Evolutionary conservation across 371 early-diverging fungal species (phyloP).

Genomic region (Basidiobolus meristosporus): DNA sequence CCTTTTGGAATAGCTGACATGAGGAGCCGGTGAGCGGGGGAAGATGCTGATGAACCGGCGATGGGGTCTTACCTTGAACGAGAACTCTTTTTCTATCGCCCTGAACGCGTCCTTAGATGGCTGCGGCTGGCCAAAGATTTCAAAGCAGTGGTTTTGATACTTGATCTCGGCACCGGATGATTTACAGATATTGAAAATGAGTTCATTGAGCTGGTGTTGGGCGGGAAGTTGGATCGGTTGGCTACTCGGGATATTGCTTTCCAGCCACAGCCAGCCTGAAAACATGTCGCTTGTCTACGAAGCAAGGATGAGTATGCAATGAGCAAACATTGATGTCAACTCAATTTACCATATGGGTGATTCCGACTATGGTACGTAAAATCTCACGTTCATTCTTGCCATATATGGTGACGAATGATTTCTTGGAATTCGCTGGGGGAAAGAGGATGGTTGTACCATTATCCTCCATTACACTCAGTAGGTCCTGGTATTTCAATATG

Average conservation of each 20-base stretch:
- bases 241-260: conserved; percentile 1
- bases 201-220: conserved; percentile 10
- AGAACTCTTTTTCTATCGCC: too few relatives aligned
- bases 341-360: conserved; percentile 42
- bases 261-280: neutral
- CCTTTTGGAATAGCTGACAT: conserved; percentile 6
- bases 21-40: conserved; percentile 7
- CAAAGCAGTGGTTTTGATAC: conserved; percentile 13
- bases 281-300: neutral
- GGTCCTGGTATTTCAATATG: conserved; percentile 26
- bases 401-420: conserved; percentile 24
- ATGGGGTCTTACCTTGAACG: too few relatives aligned
- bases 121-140: conserved; percentile 9
- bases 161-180: conserved; percentile 30
- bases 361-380: conserved; percentile 41
- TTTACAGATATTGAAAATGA: conserved; percentile 23
- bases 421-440: conserved; percentile 35
- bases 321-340: neutral
- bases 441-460: conserved; percentile 40
- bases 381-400: conserved; percentile 51
- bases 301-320: neutral
- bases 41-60: conserved; percentile 7
- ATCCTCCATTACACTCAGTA: conserved; percentile 52
- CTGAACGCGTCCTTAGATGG: too few relatives aligned
- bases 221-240: conserved; percentile 4